phyloP scores from a whole-genome alignment of 108 stramenopile species.

The Fragilaria crotonensis region DNA sequence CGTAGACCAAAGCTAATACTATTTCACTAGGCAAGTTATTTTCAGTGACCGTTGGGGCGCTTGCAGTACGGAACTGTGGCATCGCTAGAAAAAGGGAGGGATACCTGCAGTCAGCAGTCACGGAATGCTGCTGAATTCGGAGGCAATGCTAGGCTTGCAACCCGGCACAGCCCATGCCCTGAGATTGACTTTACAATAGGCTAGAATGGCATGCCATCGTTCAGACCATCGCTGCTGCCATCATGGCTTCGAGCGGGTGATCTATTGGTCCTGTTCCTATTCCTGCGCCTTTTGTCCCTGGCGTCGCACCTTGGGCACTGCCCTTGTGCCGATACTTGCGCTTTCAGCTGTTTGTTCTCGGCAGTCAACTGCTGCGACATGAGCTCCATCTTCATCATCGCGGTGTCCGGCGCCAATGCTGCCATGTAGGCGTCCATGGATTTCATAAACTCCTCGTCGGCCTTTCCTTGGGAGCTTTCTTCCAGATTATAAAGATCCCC shows the following conservation, averaged over 20 bases:
- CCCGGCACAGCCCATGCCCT: too few species aligned
- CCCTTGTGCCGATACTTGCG: constrained; percentile 4
- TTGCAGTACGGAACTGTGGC: too few species aligned
- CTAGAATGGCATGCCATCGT: too few species aligned
- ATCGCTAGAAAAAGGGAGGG: too few species aligned
- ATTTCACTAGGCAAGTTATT: too few species aligned
- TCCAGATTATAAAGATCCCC: constrained; percentile 9
- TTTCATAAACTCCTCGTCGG: constrained; percentile 3
- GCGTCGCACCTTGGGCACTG: constrained; percentile 10
- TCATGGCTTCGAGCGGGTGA: not conserved
- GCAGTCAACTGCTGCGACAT: not conserved
- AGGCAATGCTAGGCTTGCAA: too few species aligned
- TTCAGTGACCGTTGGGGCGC: too few species aligned
- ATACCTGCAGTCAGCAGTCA: too few species aligned
- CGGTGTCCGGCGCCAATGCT: constrained; percentile 6
- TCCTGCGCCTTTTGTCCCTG: constrained; percentile 1
- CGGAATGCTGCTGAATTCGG: too few species aligned
- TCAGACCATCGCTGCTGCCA: not conserved
- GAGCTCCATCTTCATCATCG: not conserved
- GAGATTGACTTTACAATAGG: too few species aligned
- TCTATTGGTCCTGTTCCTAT: not conserved
- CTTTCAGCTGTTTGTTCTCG: not conserved
- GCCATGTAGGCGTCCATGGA: constrained; percentile 9
- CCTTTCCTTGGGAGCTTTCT: constrained; percentile 8
- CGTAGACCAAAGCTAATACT: too few species aligned